These are phyloP conservation scores for Pyrrhoderma noxium DNA, from an alignment of 1,284 basidiomycete genomes.

Conservation along the genomic window DNA sequence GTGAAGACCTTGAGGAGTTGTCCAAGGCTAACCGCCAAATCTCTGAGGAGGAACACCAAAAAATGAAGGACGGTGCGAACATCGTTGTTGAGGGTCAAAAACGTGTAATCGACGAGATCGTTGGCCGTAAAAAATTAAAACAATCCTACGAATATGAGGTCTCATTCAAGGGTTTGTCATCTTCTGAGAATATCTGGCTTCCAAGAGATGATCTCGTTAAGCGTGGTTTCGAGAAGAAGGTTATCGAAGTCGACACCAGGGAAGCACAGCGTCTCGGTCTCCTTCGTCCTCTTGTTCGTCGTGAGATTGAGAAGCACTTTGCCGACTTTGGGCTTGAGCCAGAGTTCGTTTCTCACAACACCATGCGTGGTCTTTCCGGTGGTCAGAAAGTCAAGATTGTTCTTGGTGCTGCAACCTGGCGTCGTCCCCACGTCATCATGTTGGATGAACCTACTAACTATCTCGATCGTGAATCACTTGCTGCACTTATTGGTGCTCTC, in stretches of 20 bases:
- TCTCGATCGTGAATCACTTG: constrained; percentile 95
- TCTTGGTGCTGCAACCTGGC: constrained; percentile 97
- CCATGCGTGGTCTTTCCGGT: constrained; percentile 95
- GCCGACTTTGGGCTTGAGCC: constrained; percentile 95
- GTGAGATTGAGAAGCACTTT: constrained; percentile 97
- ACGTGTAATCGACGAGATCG: constrained; percentile 90
- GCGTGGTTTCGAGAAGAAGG: constrained; percentile 98
- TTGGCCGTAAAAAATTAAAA: constrained; percentile 94
- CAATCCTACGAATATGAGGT: constrained; percentile 98
- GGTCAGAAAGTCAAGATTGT: constrained; percentile 99
- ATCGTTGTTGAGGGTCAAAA: constrained; percentile 91
- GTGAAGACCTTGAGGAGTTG: constrained; percentile 97
- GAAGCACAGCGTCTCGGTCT: constrained; percentile 96
- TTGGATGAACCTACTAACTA: constrained; percentile 98
- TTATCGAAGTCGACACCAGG: constrained; percentile 93
- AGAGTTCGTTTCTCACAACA: constrained; percentile 96
- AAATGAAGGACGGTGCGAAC: constrained; percentile 93
- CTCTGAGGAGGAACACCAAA: constrained; percentile 81
- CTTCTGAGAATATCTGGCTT: constrained; percentile 95
- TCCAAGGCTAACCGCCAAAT: constrained; percentile 85
- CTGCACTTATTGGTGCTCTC: constrained; percentile 92
- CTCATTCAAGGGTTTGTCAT: constrained; percentile 86
- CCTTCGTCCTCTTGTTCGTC: constrained; percentile 91
- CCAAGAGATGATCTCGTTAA: constrained; percentile 94
- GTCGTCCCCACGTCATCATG: constrained; percentile 95